These are phyloP conservation scores for Cyclotella cryptica DNA, from an alignment of 108 stramenopile species.

Conservation along the genomic window DNA sequence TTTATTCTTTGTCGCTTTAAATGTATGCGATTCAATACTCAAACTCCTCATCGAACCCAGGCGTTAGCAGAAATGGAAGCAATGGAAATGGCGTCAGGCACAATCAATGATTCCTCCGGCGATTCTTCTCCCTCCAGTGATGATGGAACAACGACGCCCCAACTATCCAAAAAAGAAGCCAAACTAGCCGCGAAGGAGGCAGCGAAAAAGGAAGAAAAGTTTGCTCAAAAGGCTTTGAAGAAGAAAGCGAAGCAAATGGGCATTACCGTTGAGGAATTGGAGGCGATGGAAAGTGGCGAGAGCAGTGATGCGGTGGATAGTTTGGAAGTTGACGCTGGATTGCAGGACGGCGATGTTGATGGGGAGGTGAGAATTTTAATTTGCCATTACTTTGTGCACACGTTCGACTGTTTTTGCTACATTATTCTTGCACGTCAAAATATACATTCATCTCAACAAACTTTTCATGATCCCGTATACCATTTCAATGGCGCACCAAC, in stretches of 20 bases:
- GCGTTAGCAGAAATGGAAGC: constrained; percentile 60
- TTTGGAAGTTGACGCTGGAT: constrained; percentile 6
- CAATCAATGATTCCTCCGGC: constrained; percentile 13
- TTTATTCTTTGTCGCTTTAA: neutral
- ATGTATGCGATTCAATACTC: neutral
- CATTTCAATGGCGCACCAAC: neutral
- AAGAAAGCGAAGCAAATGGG: constrained; percentile 49
- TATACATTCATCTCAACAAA: too few relatives aligned
- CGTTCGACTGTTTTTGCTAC: too few relatives aligned
- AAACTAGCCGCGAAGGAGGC: constrained; percentile 50
- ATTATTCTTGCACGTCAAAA: too few relatives aligned
- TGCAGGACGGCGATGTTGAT: constrained; percentile 4
- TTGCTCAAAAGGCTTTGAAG: constrained; percentile 33
- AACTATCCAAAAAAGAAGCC: constrained; percentile 55
- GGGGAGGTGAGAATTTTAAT: constrained; percentile 7
- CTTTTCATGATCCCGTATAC: neutral
- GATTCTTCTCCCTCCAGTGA: neutral
- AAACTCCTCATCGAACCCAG: neutral
- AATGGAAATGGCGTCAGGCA: constrained; percentile 28
- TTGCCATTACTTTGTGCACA: neutral
- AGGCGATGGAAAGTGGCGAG: constrained; percentile 33
- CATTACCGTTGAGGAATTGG: constrained; percentile 37
- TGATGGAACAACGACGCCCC: neutral
- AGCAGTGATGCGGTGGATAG: constrained; percentile 29
- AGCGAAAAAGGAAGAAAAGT: constrained; percentile 54